Evolutionary conservation across 441 rosid genomes (phyloP).

Genomic region (Theobroma grandiflorum): DNA sequence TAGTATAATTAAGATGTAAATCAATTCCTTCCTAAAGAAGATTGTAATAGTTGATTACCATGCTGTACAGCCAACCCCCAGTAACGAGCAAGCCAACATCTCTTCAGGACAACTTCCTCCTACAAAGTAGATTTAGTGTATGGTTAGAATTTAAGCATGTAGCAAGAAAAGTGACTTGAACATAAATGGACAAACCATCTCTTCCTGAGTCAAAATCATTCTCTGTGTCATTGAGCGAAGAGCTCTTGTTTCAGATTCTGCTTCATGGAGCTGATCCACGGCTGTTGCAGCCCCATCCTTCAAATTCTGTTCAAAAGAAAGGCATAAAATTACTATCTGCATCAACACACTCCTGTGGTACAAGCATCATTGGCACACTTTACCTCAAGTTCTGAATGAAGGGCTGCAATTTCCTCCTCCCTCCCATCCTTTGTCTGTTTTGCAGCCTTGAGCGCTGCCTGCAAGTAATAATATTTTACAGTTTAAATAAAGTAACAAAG

Average conservation of each 20-base stretch:
- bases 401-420: slow-evolving; percentile 69
- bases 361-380: slow-evolving; percentile 25
- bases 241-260: slow-evolving; percentile 80
- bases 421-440: slow-evolving; percentile 72
- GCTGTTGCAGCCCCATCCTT: slow-evolving; percentile 71
- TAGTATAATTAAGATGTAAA: slow-evolving; percentile 10
- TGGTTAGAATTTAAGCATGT: slow-evolving; percentile 35
- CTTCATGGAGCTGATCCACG: slow-evolving; percentile 70
- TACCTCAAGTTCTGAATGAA: slow-evolving; percentile 83
- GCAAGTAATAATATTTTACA: slow-evolving; percentile 23
- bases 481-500: slow-evolving; percentile 15
- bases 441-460: slow-evolving; percentile 87
- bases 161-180: slow-evolving; percentile 27
- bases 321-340: slow-evolving; percentile 27
- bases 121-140: slow-evolving; percentile 38
- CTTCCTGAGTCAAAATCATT: slow-evolving; percentile 93
- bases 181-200: slow-evolving; percentile 69
- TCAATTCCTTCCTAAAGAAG: slow-evolving; percentile 23
- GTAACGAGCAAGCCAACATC: slow-evolving; percentile 99
- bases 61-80: slow-evolving; percentile 94
- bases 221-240: slow-evolving; percentile 86
- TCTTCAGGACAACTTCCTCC: slow-evolving; percentile 99
- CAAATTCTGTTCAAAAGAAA: slow-evolving; percentile 55
- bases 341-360: slow-evolving; percentile 24
- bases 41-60: slow-evolving; percentile 56